Percentiles rank a stretch among this genome's conserved stretches.
phyloP scores from a whole-genome alignment of 805 yeast species.

The Saccharomycopsis malanga region DNA sequence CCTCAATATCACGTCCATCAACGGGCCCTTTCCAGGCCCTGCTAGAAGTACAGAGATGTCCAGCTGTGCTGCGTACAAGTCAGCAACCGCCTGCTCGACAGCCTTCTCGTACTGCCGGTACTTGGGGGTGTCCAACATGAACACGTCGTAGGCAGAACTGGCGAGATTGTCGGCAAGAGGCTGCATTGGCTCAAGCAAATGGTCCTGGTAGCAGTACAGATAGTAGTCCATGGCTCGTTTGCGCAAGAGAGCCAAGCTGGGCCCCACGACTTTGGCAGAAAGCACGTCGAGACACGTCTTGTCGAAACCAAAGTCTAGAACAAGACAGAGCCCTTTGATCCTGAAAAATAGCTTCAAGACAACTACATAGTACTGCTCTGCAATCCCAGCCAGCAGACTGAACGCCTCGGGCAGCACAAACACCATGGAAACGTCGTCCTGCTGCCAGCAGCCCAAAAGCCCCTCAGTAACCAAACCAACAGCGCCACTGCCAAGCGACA shows the following conservation, averaged over 20 bases:
- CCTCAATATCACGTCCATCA: neutral
- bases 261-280: neutral
- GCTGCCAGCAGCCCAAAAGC: neutral
- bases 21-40: neutral
- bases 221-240: neutral
- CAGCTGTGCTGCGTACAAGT: neutral
- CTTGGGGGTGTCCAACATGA: slow-evolving; percentile 65
- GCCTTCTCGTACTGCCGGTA: slow-evolving; percentile 66
- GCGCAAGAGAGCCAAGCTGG: neutral
- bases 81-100: slow-evolving; percentile 31
- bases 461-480: neutral
- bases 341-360: neutral
- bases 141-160: slow-evolving; percentile 53
- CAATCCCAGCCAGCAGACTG: neutral
- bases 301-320: neutral
- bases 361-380: neutral
- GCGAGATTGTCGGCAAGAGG: slow-evolving; percentile 58
- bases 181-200: slow-evolving; percentile 47
- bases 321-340: neutral
- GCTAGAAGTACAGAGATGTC: neutral
- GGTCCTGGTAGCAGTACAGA: neutral
- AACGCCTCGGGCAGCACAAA: neutral
- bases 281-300: neutral
- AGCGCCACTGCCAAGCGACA: neutral
- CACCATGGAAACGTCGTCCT: neutral